These are phyloP conservation scores for Quercus berberidifolia DNA, from an alignment of 306 rosid species.

Conservation along the genomic window DNA sequence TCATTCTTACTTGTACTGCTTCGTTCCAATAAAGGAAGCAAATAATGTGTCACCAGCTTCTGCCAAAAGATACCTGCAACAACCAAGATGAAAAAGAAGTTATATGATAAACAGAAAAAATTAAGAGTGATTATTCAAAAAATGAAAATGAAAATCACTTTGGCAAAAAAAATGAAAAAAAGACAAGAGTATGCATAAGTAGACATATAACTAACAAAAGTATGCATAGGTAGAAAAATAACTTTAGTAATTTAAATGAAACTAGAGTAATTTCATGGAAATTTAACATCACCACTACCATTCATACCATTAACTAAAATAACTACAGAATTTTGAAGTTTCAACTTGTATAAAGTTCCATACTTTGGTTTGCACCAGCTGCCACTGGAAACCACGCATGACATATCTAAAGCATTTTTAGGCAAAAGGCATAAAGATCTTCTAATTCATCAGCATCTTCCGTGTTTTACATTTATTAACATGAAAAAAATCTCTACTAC, in stretches of 20 bases:
- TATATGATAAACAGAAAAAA: not conserved
- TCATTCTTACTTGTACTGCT: slow-evolving; percentile 83
- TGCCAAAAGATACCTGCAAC: slow-evolving; percentile 81
- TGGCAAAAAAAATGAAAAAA: slow-evolving; percentile 1
- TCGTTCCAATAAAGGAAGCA: slow-evolving; percentile 96
- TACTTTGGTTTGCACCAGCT: not conserved
- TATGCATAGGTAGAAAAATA: not conserved
- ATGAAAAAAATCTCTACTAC: not conserved
- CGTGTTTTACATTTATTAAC: not conserved
- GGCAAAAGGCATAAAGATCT: not conserved
- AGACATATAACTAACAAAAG: not conserved
- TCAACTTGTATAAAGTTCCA: not conserved
- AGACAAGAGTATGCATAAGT: not conserved
- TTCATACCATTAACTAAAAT: not conserved
- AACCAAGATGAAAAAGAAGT: slow-evolving; percentile 24
- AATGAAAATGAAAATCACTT: not conserved
- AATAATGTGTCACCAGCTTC: slow-evolving; percentile 96
- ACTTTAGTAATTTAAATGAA: not conserved
- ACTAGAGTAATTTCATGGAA: not conserved
- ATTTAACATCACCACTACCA: not conserved
- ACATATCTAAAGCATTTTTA: not conserved
- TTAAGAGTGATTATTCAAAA: slow-evolving; percentile 7
- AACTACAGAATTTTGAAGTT: not conserved
- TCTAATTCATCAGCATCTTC: not conserved
- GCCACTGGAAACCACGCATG: not conserved